Percentiles rank a stretch among this genome's conserved stretches.
These are phyloP conservation scores for Mycena chlorophos DNA, from an alignment of 768 basidiomycete genomes.

Conservation along the genomic window DNA sequence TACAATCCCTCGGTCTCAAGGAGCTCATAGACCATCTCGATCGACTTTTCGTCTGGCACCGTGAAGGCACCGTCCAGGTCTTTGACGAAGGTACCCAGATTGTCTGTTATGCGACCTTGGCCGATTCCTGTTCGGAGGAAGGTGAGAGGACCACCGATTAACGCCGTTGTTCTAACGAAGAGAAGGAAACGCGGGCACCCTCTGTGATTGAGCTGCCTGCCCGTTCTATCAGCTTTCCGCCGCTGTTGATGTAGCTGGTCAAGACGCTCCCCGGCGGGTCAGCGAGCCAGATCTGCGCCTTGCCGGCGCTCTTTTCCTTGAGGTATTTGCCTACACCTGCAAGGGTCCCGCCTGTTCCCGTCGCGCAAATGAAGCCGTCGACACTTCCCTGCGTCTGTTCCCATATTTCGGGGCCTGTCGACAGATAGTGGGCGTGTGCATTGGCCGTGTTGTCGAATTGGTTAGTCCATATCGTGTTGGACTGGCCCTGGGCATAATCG, in stretches of 20 bases:
- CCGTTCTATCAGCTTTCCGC: conserved; percentile 74
- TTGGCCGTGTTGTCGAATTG: conserved; percentile 98
- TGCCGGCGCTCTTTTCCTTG: conserved; percentile 77
- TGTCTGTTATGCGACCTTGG: conserved; percentile 93
- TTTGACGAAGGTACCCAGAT: conserved; percentile 79
- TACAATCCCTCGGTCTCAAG: conserved; percentile 93
- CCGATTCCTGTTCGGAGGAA: conserved; percentile 73
- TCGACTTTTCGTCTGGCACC: conserved; percentile 85
- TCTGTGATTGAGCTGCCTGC: conserved; percentile 89
- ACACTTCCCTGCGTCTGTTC: conserved; percentile 76
- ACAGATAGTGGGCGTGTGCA: conserved; percentile 78
- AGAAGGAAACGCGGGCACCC: conserved; percentile 59
- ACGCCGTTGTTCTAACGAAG: too few relatives aligned
- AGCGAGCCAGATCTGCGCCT: conserved; percentile 88
- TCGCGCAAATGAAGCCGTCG: conserved; percentile 91
- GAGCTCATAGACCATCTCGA: conserved; percentile 91
- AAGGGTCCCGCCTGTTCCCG: conserved; percentile 94
- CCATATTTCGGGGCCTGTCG: conserved; percentile 98
- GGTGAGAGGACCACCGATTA: neutral
- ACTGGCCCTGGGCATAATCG: conserved; percentile 70
- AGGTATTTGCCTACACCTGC: conserved; percentile 85
- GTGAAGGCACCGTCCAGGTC: conserved; percentile 81
- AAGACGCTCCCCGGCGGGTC: conserved; percentile 97
- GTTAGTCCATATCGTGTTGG: conserved; percentile 93
- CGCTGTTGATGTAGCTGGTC: conserved; percentile 77